Evolutionary conservation across 805 yeast species (phyloP), one percentile per base, ranked within the genome.

Genomic region (Saturnispora halmiae): DNA sequence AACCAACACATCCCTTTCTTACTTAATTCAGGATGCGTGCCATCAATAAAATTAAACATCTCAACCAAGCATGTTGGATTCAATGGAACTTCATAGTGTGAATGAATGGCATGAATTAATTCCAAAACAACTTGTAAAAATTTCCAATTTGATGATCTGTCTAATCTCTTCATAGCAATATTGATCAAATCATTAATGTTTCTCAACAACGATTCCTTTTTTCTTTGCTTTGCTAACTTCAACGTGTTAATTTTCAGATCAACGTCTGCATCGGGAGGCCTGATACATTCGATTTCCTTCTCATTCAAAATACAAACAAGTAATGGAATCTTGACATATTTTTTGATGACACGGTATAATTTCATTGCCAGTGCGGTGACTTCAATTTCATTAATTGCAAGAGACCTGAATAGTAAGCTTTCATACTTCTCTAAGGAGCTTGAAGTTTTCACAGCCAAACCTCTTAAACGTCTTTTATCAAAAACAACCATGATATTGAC

Each of bases 1-100:
- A 82, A 54, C 15, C 86, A 80, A 38, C 72, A 74, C 44, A 79
- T 59, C 15, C 82, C 78, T 28, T 75, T 56, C 41, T 77, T 69
- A 2, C 83, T 66, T 34, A 84, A 60, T 2, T 70, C 60, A 0
- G 95, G 95, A 56, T 85, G 94, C 18, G 74, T 74, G n/a, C 72
- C 68, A 11, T 67, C 59, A 1, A 82, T 69, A 26, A 66, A 65
- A 2, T 63, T 59, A 7, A 72, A 65, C 25, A 82, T 59, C 2
- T 70, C 50, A 26, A 56, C 56, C 9, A 78, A 49, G 1, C 70
- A 64, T 1, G 62, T 63, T 3, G 58, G 52, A 38, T 66, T 64
- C 1, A 70, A 57, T 3, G 65, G 59, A 7, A 71, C 59, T 46
- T 79, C 84, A 27, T 68, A 56, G 46, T 70, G 74, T 1, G 68